Conservation (phyloP, 2,329 filamentous ascomycete genomes). For the Neocucurbitaria cava region DNA sequence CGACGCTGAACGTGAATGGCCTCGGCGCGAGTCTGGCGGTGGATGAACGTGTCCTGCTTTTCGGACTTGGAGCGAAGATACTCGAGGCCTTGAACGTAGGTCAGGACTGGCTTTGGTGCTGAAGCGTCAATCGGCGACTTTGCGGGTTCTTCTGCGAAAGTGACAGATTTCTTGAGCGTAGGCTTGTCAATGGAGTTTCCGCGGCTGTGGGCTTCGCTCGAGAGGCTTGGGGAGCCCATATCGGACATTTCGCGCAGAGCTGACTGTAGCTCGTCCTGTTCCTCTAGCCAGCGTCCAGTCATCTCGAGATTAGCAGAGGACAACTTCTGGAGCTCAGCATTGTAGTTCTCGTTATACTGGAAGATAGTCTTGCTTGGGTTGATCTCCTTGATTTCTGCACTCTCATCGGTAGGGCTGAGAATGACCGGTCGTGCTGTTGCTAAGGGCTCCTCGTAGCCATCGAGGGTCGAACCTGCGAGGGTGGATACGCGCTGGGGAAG, state of each 20-base stretch:
- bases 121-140: slow-evolving; percentile 34
- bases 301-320: slow-evolving; percentile 80
- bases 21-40: slow-evolving; percentile 85
- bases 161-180: slow-evolving; percentile 73
- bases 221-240: slow-evolving; percentile 50
- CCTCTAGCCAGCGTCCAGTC: slow-evolving; percentile 84
- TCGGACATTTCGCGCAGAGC: slow-evolving; percentile 65
- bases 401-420: slow-evolving; percentile 45
- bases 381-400: slow-evolving; percentile 61
- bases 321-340: slow-evolving; percentile 72
- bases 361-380: slow-evolving; percentile 69
- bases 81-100: slow-evolving; percentile 89
- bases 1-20: slow-evolving; percentile 84
- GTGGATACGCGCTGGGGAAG: slow-evolving; percentile 29
- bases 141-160: slow-evolving; percentile 64
- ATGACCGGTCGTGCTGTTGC: slow-evolving; percentile 41
- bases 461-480: slow-evolving; percentile 44
- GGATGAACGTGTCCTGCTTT: slow-evolving; percentile 78
- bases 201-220: slow-evolving; percentile 39
- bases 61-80: slow-evolving; percentile 72
- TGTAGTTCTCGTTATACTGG: slow-evolving; percentile 78
- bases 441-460: slow-evolving; percentile 40
- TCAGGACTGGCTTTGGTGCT: slow-evolving; percentile 64
- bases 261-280: slow-evolving; percentile 79
- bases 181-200: slow-evolving; percentile 49